Evolutionary conservation across 805 yeast genomes (phyloP).

Genomic region (Candida sithepensis): DNA sequence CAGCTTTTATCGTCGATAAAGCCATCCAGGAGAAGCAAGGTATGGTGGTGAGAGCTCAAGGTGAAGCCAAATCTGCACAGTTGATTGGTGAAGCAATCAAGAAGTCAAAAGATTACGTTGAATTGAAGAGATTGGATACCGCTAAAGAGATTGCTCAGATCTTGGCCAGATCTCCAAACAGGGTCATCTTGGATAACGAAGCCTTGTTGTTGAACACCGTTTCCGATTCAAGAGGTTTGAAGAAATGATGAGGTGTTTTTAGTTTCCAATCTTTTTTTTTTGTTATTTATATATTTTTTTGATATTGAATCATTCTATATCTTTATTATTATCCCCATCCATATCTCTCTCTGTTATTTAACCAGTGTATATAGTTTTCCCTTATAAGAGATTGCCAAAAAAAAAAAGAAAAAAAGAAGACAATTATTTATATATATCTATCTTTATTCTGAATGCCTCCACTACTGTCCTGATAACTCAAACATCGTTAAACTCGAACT

Average conservation of each 20-base stretch:
- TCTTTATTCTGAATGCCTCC: too few species aligned
- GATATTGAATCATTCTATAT: background rate
- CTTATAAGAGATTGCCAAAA: too few species aligned
- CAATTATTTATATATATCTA: too few species aligned
- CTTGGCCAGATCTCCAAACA: conserved; percentile 84
- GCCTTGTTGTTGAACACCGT: conserved; percentile 87
- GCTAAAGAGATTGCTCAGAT: conserved; percentile 93
- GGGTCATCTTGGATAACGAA: conserved; percentile 86
- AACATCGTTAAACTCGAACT: background rate
- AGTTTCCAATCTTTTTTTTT: conserved; percentile 6
- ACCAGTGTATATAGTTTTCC: conserved; percentile 5
- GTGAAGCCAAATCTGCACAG: conserved; percentile 98
- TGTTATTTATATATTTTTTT: background rate
- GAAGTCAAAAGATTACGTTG: conserved; percentile 93
- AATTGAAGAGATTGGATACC: conserved; percentile 93
- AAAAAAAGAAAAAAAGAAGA: background rate
- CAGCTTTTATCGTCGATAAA: conserved; percentile 94
- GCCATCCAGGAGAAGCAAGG: conserved; percentile 98
- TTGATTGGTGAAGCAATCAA: conserved; percentile 98
- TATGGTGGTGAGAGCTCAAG: conserved; percentile 93
- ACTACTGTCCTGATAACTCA: too few species aligned
- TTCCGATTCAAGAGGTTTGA: conserved; percentile 61
- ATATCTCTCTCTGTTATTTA: background rate
- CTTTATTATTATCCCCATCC: background rate
- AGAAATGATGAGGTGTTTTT: conserved; percentile 14